These are phyloP conservation scores for Lactarius sanguifluus DNA, from an alignment of 768 basidiomycete genomes.

Conservation along the genomic window DNA sequence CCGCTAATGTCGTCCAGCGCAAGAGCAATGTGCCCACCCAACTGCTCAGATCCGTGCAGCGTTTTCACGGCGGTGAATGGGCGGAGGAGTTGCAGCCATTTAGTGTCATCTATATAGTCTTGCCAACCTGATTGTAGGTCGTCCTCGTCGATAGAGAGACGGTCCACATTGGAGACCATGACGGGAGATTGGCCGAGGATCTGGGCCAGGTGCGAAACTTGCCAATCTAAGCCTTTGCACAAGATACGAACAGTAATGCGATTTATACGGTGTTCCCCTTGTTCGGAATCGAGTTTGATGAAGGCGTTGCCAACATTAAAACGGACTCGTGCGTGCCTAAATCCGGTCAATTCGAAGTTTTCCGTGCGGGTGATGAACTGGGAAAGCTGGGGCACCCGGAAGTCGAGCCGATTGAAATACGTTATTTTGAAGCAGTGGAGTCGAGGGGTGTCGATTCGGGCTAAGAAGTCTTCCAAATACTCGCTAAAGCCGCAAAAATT, in stretches of 20 bases:
- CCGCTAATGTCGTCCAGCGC: not conserved
- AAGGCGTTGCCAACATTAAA: not conserved
- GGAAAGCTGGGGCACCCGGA: not conserved
- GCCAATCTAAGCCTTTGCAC: conserved; percentile 6
- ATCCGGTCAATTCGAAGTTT: not conserved
- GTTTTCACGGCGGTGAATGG: too few relatives aligned
- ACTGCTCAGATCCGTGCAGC: too few relatives aligned
- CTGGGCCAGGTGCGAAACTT: conserved; percentile 3
- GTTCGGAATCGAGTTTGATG: not conserved
- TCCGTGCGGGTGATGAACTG: conserved; percentile 7
- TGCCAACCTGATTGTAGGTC: not conserved
- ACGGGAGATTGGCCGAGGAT: not conserved
- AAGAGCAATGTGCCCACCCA: too few relatives aligned
- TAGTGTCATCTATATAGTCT: too few relatives aligned
- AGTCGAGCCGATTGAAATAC: not conserved
- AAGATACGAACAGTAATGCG: not conserved
- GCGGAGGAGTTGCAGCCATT: too few relatives aligned
- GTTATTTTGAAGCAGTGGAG: not conserved
- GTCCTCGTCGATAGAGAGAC: not conserved
- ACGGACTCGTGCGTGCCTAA: not conserved
- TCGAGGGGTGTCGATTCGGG: conserved; percentile 1
- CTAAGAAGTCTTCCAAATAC: not conserved
- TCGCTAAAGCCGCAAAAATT: conserved; percentile 9
- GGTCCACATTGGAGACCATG: not conserved
- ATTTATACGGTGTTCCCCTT: not conserved